A percentile compares a stretch with the other conserved stretches of the same genome.
phyloP scores from a whole-genome alignment of 257 asterid genomes.

The Solanum habrochaites region DNA sequence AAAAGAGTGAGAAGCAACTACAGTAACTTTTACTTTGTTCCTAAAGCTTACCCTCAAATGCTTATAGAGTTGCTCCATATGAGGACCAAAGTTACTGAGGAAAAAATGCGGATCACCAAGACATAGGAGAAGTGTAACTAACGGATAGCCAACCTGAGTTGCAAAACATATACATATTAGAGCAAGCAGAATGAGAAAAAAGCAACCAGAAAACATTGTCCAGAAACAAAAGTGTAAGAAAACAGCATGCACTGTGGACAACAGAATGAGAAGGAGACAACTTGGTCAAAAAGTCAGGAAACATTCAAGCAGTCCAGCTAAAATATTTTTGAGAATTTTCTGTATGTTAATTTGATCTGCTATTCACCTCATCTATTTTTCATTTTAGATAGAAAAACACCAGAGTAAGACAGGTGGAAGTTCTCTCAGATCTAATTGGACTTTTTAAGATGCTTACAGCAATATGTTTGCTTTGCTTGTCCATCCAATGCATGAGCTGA shows the following conservation, averaged over 20 bases:
- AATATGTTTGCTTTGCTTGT: constrained; percentile 95
- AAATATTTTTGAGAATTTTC: background rate
- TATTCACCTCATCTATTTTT: background rate
- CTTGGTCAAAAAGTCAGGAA: background rate
- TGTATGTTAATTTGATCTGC: background rate
- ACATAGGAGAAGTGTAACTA: constrained; percentile 96
- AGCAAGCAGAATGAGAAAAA: background rate
- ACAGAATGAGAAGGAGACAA: background rate
- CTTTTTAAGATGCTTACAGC: constrained; percentile 42
- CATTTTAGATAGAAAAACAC: background rate
- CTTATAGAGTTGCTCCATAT: constrained; percentile 95
- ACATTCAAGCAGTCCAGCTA: background rate
- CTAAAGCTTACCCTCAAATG: constrained; percentile 62
- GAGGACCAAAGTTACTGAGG: constrained; percentile 80
- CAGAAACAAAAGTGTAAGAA: background rate
- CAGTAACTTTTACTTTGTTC: background rate
- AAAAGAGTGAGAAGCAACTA: background rate
- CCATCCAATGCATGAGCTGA: constrained; percentile 95
- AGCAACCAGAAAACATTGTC: background rate
- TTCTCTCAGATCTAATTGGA: background rate
- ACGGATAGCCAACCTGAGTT: constrained; percentile 84
- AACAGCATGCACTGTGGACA: background rate
- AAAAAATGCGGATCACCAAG: constrained; percentile 90
- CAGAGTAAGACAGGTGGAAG: background rate
- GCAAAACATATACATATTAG: background rate